phyloP scores from a whole-genome alignment of 1,139 yeast genomes.

The Suhomyces kunorum region DNA sequence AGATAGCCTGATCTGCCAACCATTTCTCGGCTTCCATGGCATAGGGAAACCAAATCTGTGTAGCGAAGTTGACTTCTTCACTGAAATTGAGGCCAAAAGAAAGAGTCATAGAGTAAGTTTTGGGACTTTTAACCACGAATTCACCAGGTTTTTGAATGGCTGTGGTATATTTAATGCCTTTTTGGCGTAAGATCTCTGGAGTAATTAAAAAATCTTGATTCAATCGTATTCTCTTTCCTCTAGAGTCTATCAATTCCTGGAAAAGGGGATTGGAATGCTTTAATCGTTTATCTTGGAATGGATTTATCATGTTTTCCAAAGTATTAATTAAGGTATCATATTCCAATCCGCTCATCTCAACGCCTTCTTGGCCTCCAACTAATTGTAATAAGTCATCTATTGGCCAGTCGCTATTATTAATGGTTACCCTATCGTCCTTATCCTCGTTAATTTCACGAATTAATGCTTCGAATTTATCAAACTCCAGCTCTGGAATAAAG shows the following conservation, averaged over 20 bases:
- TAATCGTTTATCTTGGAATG: constrained; percentile 28
- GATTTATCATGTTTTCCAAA: constrained; percentile 34
- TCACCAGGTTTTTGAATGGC: constrained; percentile 63
- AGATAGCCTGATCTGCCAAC: constrained; percentile 49
- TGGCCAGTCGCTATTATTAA: constrained; percentile 28
- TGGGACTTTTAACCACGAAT: constrained; percentile 57
- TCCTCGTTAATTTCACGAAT: constrained; percentile 21
- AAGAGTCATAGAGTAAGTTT: constrained; percentile 49
- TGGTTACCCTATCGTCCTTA: constrained; percentile 22
- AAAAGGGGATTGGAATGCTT: constrained; percentile 27
- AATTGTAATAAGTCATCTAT: constrained; percentile 21
- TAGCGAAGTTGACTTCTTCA: constrained; percentile 59
- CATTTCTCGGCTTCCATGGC: constrained; percentile 53
- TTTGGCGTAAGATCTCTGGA: constrained; percentile 46
- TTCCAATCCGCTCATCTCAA: constrained; percentile 16
- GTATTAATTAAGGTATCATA: constrained; percentile 30
- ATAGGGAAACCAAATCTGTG: constrained; percentile 56
- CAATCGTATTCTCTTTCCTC: constrained; percentile 15
- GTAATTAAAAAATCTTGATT: constrained; percentile 49
- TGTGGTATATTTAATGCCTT: constrained; percentile 50
- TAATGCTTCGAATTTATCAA: constrained; percentile 60
- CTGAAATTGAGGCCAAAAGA: constrained; percentile 58
- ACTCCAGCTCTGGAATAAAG: constrained; percentile 70
- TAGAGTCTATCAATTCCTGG: constrained; percentile 26
- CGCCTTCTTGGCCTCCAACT: constrained; percentile 15